Evolutionary conservation across 495 filamentous ascomycete species (phyloP), one percentile per base, ranked within the genome.

Genomic region (Pyrenula massariospora): DNA sequence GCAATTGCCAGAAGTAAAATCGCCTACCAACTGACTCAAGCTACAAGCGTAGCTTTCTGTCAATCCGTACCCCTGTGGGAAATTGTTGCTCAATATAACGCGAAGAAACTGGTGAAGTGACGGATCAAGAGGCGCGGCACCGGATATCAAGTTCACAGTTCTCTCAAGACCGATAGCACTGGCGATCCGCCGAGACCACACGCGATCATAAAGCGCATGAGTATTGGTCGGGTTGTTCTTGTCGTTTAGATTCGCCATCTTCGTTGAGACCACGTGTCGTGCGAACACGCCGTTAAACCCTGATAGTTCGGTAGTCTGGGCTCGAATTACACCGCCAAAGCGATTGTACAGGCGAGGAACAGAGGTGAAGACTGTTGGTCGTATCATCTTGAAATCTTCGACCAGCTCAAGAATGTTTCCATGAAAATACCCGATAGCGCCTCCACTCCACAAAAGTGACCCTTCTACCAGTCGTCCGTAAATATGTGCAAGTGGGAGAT

Each of bases 401-500:
- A 95, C 82, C 12, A 98, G 75, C 58, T 85, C 86, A 3, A 87
- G 62, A 62, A 97, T 89, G 63, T 95, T 87, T 51, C 93, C 93
- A 60, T 95, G 92, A 78, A 95, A 98, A 67, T 92, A 98, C 22
- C 94, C 93, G 66, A 97, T 89, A 22, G 79, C 73, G 11, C 76
- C 80, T 58, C 90, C 92, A 54, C 78, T 74, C 68, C 84, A 84
- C 22, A 97, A 75, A 20, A 81, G 76, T 12, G 71, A 73, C 67
- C 96, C 89, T 66, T 98, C 93, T 12, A 78, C 73, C 58, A 95
- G 75, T 56, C 93, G 87, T 55, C 87, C 86, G 67, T 87, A 97
- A 59, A 98, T 98, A 68, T 98, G 93, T 25, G 93, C 93, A 3
- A 96, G 77, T 1, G 93, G 93, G 22, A 98, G 83, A 69, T 97